phyloP scores from a whole-genome alignment of 2,329 filamentous ascomycete genomes.

The Cladosporium sp. region DNA sequence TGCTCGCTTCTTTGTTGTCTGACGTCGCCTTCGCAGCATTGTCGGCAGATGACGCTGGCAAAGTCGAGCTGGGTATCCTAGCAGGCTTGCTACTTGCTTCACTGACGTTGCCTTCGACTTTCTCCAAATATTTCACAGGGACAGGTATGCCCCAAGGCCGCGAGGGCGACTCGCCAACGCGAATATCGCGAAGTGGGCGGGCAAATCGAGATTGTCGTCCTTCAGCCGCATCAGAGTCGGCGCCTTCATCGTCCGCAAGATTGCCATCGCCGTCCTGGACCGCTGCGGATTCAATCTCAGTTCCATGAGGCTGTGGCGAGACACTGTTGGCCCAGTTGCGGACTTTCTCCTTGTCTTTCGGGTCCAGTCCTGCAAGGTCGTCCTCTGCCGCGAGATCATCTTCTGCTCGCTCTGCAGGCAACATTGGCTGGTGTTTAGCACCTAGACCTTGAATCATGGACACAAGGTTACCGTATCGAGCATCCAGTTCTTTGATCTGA shows the following conservation, averaged over 20 bases:
- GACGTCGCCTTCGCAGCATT: not conserved
- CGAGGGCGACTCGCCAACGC: slow-evolving; percentile 91
- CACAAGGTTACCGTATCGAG: slow-evolving; percentile 87
- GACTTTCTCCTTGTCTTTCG: slow-evolving; percentile 65
- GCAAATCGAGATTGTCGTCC: slow-evolving; percentile 71
- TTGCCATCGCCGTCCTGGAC: slow-evolving; percentile 14
- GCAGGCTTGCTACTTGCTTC: slow-evolving; percentile 37
- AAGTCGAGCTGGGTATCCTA: slow-evolving; percentile 39
- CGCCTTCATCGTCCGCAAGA: slow-evolving; percentile 33
- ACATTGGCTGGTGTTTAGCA: slow-evolving; percentile 80
- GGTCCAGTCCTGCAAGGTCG: slow-evolving; percentile 33
- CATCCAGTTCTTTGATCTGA: slow-evolving; percentile 82
- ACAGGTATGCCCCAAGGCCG: slow-evolving; percentile 89
- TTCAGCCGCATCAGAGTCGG: slow-evolving; percentile 35
- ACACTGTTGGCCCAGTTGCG: slow-evolving; percentile 82
- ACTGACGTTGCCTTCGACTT: slow-evolving; percentile 27
- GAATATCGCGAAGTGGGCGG: slow-evolving; percentile 76
- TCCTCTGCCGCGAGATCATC: slow-evolving; percentile 39
- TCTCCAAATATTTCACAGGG: slow-evolving; percentile 52
- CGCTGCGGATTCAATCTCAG: slow-evolving; percentile 32
- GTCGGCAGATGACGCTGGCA: not conserved
- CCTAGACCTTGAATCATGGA: slow-evolving; percentile 93
- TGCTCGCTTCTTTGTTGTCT: not conserved
- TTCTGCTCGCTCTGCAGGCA: slow-evolving; percentile 44
- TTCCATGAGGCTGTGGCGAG: slow-evolving; percentile 47